Conservation (phyloP, 2,329 filamentous ascomycete genomes). For the Zalaria sp. region DNA sequence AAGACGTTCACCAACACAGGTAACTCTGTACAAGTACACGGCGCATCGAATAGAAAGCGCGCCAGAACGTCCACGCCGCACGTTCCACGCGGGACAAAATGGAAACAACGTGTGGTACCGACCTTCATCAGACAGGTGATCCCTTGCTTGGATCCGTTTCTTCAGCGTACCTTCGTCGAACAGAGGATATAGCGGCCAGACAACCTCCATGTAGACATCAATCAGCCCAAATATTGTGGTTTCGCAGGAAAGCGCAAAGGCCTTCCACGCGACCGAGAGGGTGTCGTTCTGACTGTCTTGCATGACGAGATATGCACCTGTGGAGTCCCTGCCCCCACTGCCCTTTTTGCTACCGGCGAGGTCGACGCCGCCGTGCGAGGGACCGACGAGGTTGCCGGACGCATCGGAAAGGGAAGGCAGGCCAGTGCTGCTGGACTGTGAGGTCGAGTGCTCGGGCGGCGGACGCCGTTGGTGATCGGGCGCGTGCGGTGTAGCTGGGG, state of each 20-base stretch:
- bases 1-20: too few relatives aligned
- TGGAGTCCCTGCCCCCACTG: background rate
- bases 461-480: background rate
- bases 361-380: background rate
- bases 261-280: conserved; percentile 22
- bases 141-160: conserved; percentile 23
- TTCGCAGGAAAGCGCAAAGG: conserved; percentile 26
- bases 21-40: too few relatives aligned
- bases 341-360: background rate
- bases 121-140: conserved; percentile 26
- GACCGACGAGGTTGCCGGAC: background rate
- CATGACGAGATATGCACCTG: background rate
- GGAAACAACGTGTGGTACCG: background rate
- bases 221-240: conserved; percentile 27
- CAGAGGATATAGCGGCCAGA: conserved; percentile 40
- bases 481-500: background rate
- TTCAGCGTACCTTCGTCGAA: conserved; percentile 35
- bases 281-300: conserved; percentile 8
- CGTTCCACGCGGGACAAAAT: too few relatives aligned
- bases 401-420: background rate
- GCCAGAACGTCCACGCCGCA: too few relatives aligned
- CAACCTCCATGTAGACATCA: conserved; percentile 37
- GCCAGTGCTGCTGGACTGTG: background rate
- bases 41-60: too few relatives aligned
- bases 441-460: background rate